Evolutionary conservation across 768 basidiomycete genomes (phyloP), one percentile per base, ranked within the genome.

Genomic region (Porphyrellus cyaneotinctus): DNA sequence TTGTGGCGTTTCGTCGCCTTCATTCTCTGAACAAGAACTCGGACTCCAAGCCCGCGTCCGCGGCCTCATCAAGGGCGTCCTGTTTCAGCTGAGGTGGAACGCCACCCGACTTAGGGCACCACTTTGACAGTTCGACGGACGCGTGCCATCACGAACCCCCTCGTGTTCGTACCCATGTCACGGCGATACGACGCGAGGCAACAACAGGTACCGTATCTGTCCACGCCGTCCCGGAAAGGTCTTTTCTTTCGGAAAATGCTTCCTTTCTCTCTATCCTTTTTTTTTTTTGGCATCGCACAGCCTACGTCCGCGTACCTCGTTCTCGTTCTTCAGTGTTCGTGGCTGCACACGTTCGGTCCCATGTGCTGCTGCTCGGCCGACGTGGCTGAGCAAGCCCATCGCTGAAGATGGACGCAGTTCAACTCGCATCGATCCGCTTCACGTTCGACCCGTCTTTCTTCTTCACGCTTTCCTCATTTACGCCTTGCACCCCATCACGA

Each of bases 1-100:
- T 49, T 36, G 47, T 58, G 52, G 47, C 52, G 47, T 46, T 51
- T 46, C 41, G 46, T 60, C 38, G 18, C 36, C 33, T 41, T 17
- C 30, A 20, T 38, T 28, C n/a, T 43, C 38, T 22, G 22, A 13
- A 9, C 23, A 26, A 37, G 17, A 17, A 5, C 6, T n/a, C 17
- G 15, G 35, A n/a, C 7, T n/a, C 17, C 26, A 9, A 23, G 5
- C 10, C 14, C 32, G 50, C 31, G 28, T 53, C 57, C 57, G 57
- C 57, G 44, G 57, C 8, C 12, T 14, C 43, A 42, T 26, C 41
- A 57, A 4, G 30, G 45, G 14, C 30, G 2, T 23, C 33, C 43
- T 30, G n/a, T 43, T 47, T 42, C 43, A 46, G 57, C 37, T 47
- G 28, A 53, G 50, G 17, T 47, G 18, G 26, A 28, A 37, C 44